These are phyloP conservation scores for Cicer bijugum DNA, from an alignment of 306 rosid genomes.

Conservation along the genomic window DNA sequence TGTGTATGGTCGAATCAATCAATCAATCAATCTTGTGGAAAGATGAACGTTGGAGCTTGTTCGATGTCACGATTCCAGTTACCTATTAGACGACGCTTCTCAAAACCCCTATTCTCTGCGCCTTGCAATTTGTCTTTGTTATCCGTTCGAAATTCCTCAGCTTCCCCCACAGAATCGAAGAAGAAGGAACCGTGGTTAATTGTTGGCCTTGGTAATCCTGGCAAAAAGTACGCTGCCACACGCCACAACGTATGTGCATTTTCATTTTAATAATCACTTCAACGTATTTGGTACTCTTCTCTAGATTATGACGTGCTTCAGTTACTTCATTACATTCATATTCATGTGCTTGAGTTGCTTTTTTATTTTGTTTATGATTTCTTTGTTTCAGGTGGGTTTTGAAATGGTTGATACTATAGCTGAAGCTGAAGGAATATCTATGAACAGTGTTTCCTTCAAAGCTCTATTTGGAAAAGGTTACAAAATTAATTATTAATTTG, in stretches of 20 bases:
- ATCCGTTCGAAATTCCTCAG: constrained; percentile 38
- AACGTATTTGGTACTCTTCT: neutral
- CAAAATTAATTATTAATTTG: constrained; percentile 3
- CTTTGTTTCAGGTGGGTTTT: constrained; percentile 77
- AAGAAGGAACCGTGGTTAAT: constrained; percentile 71
- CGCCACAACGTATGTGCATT: constrained; percentile 71
- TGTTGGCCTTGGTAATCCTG: constrained; percentile 90
- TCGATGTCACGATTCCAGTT: constrained; percentile 50
- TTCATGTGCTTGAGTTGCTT: neutral
- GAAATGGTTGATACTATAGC: constrained; percentile 93
- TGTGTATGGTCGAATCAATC: neutral
- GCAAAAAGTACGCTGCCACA: constrained; percentile 60
- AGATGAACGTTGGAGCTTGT: constrained; percentile 53
- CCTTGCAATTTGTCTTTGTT: constrained; percentile 35
- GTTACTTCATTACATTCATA: neutral
- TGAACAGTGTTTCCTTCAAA: constrained; percentile 74
- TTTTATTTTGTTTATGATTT: neutral
- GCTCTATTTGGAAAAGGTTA: constrained; percentile 86
- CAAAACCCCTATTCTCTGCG: constrained; percentile 43
- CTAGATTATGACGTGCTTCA: neutral
- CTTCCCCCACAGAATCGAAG: constrained; percentile 43
- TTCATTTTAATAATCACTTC: neutral
- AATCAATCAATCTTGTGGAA: neutral
- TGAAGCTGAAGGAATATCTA: constrained; percentile 83
- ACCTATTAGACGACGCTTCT: constrained; percentile 43